Evolutionary conservation across 2,329 filamentous ascomycete species (phyloP), one percentile per base, ranked within the genome.

Genomic region (Aschersonia sp.): DNA sequence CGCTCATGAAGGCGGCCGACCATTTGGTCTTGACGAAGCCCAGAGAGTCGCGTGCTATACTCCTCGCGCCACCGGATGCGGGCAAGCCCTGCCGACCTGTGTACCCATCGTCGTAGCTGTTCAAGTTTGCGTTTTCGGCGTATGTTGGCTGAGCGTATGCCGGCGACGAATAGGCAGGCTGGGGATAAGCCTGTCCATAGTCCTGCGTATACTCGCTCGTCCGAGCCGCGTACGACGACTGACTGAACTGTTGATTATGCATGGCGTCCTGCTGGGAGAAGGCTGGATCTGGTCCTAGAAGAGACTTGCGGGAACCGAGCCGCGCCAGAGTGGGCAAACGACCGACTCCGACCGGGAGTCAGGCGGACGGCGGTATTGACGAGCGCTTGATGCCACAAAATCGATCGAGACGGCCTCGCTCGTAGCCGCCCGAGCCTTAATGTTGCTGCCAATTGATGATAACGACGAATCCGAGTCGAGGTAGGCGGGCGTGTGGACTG

Each of bases 1-100:
- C 75, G 53, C 79, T 63, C 66, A 94, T 79, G 62, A 97, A 97
- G 52, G 79, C 71, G 73, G 87, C 90, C 12, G 89, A 88, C 90
- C 92, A 98, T 59, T 75, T 78, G 49, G 85, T 85, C 61, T 81
- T 85, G 57, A 94, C 83, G 56, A 85, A 79, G 61, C 88, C 90
- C 70, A 89, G 57, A 48, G 53, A 59, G 50, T 57, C 57, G 41
- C 55, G 56, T 42, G 59, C 55, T 33, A 63, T 59, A 49, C 61
- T 62, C 42, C 53, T 51, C 12, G 63, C 55, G 10, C 60, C 57
- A 33, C 56, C 55, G 14, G 65, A 64, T 31, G 62, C 54, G 10
- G 59, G 55, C 39, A 66, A 49, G 42, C 62, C 66, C 54, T 68
- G 61, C 44, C 65, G 62, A 45, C 62, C 59, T 29, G 64, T 64